A percentile compares a stretch with the other conserved stretches of the same genome.
Evolutionary conservation across 371 early-diverging fungal species (phyloP).

Genomic region (Mortierella sp.): DNA sequence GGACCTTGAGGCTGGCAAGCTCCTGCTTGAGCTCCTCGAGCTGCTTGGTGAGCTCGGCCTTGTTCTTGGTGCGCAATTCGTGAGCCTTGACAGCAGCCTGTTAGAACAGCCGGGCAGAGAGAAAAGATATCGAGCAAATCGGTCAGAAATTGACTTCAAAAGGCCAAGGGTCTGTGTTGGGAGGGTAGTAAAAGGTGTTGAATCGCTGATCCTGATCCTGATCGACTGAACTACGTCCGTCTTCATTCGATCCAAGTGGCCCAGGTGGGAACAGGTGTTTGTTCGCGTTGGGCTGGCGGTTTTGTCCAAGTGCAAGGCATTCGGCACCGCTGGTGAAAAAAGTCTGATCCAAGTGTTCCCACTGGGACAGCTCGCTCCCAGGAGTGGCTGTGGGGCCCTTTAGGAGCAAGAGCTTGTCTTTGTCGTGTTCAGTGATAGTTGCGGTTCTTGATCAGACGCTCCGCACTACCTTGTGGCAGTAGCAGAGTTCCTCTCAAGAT

Average conservation of each 20-base stretch:
- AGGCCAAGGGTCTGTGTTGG: no score
- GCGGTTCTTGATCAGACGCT: background rate
- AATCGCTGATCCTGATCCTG: no score
- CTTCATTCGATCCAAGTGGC: no score
- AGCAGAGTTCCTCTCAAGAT: conserved; percentile 3
- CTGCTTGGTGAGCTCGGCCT: conserved; percentile 88
- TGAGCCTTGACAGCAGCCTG: conserved; percentile 87
- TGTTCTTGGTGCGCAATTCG: conserved; percentile 92
- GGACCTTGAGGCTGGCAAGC: conserved; percentile 89
- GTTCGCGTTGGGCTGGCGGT: no score
- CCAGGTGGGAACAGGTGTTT: no score
- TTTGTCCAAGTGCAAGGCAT: no score
- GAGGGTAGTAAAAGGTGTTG: no score
- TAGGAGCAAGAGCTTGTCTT: background rate
- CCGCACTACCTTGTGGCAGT: background rate
- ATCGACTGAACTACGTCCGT: no score
- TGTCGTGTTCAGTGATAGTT: background rate
- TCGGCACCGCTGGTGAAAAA: no score
- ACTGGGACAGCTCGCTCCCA: background rate
- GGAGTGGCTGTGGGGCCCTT: background rate
- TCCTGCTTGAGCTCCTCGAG: conserved; percentile 94
- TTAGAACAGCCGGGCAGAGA: conserved; percentile 2
- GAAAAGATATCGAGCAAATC: conserved; percentile 6
- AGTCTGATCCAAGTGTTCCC: background rate
- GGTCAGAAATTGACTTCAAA: conserved; percentile 24